Conservation (phyloP, 305 asterid species). For the Solanum chacoense region DNA sequence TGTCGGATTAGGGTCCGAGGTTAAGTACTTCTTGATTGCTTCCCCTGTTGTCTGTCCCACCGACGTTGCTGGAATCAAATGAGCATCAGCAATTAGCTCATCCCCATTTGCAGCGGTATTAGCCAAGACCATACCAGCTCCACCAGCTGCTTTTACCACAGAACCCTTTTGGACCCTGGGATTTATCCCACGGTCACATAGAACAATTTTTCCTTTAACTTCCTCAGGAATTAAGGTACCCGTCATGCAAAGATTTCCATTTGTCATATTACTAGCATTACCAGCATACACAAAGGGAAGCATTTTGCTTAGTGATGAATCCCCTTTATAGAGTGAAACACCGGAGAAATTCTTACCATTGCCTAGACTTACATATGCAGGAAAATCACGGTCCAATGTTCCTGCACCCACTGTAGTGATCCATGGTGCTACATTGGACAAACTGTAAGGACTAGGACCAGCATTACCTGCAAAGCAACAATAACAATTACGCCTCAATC, state of each 20-base stretch:
- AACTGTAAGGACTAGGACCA: constrained; percentile 58
- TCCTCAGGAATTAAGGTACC: constrained; percentile 50
- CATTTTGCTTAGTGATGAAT: constrained; percentile 32
- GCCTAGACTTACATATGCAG: constrained; percentile 72
- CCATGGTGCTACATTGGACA: constrained; percentile 93
- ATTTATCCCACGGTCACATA: constrained; percentile 79
- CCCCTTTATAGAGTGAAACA: constrained; percentile 61
- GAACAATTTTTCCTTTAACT: constrained; percentile 65
- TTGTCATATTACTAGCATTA: constrained; percentile 49
- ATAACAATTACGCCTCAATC: neutral
- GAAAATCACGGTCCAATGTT: constrained; percentile 86
- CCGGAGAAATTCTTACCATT: constrained; percentile 73
- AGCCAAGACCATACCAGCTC: constrained; percentile 63
- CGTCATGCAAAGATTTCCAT: constrained; percentile 72
- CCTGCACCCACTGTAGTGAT: constrained; percentile 96
- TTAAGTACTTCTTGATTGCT: constrained; percentile 35
- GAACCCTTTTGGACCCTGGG: constrained; percentile 72
- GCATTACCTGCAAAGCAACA: constrained; percentile 76
- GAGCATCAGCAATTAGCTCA: constrained; percentile 90
- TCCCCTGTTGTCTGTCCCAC: constrained; percentile 64
- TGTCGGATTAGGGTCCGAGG: constrained; percentile 46
- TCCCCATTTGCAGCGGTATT: constrained; percentile 86
- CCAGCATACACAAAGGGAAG: constrained; percentile 74
- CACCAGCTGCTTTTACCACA: constrained; percentile 77
- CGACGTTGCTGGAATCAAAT: constrained; percentile 64